phyloP scores from a whole-genome alignment of 2,329 filamentous ascomycete genomes.

The Neonectria neomacrospora region DNA sequence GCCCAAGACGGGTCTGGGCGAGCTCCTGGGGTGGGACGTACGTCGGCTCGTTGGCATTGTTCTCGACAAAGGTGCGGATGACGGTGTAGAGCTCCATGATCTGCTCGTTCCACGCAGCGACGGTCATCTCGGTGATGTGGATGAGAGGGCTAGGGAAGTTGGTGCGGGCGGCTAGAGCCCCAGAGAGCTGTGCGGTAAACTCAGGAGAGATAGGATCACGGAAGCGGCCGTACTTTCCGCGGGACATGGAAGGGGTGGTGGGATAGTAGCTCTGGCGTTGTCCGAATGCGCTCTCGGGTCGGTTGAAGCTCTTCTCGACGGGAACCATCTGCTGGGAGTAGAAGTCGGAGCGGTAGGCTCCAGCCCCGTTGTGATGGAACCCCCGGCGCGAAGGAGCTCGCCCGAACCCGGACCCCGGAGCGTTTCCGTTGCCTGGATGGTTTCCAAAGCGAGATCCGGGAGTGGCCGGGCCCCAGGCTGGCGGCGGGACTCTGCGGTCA shows the following conservation, averaged over 20 bases:
- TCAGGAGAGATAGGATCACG: constrained; percentile 42
- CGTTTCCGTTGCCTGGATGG: constrained; percentile 24
- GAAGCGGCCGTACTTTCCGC: constrained; percentile 47
- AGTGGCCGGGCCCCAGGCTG: constrained; percentile 37
- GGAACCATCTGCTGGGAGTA: constrained; percentile 43
- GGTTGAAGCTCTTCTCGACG: constrained; percentile 35
- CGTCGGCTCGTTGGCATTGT: constrained; percentile 48
- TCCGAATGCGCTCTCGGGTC: constrained; percentile 37
- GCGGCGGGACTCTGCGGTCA: constrained; percentile 39
- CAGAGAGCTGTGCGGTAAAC: constrained; percentile 22
- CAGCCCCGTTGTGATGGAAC: constrained; percentile 44
- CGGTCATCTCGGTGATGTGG: constrained; percentile 50
- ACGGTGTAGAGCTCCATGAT: constrained; percentile 52
- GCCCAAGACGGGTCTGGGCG: constrained; percentile 49
- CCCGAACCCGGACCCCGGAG: constrained; percentile 26
- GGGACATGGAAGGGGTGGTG: constrained; percentile 45
- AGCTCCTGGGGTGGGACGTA: constrained; percentile 44
- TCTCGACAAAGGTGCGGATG: constrained; percentile 52
- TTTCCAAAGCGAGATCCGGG: constrained; percentile 34
- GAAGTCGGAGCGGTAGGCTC: constrained; percentile 49
- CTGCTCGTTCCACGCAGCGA: constrained; percentile 50
- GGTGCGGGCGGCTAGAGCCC: constrained; percentile 34
- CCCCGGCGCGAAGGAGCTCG: constrained; percentile 45
- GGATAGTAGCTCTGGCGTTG: constrained; percentile 44
- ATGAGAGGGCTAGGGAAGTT: constrained; percentile 45